Evolutionary conservation across 306 rosid species (phyloP).

Genomic region (Carpinus viminea): DNA sequence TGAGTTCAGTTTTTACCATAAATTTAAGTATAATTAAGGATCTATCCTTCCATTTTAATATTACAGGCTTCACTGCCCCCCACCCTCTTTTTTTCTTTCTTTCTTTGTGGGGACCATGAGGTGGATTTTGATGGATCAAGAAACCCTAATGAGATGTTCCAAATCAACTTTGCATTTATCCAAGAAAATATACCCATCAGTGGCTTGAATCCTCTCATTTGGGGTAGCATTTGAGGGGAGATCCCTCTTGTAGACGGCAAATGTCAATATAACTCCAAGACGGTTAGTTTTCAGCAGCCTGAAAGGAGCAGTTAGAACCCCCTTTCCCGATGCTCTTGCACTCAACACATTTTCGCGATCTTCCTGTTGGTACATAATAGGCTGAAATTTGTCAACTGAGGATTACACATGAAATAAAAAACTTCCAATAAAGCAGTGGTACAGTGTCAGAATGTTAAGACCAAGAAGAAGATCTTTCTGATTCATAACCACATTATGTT

Average conservation of each 20-base stretch:
- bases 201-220: slow-evolving; percentile 82
- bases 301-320: slow-evolving; percentile 93
- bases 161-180: background rate
- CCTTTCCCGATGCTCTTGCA: slow-evolving; percentile 94
- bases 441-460: background rate
- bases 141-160: background rate
- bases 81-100: background rate
- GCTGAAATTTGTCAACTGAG: background rate
- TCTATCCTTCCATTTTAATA: background rate
- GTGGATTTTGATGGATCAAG: background rate
- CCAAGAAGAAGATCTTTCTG: background rate
- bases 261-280: slow-evolving; percentile 92
- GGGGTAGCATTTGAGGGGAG: slow-evolving; percentile 91
- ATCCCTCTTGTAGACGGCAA: slow-evolving; percentile 90
- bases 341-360: slow-evolving; percentile 81
- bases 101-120: background rate
- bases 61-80: background rate
- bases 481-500: background rate
- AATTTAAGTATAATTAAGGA: background rate
- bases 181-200: slow-evolving; percentile 69
- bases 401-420: slow-evolving; percentile 20
- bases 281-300: slow-evolving; percentile 81
- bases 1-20: background rate
- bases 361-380: slow-evolving; percentile 61
- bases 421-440: background rate